These are phyloP conservation scores for Xerocomellus chrysenteron DNA, from an alignment of 768 basidiomycete species.

Conservation along the genomic window DNA sequence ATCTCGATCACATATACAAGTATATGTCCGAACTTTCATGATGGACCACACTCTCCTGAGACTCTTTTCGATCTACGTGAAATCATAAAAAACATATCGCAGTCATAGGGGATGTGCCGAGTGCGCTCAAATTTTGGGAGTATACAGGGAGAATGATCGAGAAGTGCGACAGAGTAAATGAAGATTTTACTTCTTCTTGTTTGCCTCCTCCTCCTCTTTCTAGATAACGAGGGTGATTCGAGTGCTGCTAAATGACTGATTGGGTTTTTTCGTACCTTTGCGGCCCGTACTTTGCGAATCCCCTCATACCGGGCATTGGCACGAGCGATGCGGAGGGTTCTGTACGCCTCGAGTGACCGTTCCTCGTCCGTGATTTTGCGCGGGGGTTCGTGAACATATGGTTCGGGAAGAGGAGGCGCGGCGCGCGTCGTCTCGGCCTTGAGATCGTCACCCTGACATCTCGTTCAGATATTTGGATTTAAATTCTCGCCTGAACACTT, in stretches of 20 bases:
- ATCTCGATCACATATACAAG: constrained; percentile 52
- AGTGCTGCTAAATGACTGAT: not conserved
- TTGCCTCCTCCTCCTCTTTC: constrained; percentile 91
- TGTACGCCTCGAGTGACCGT: constrained; percentile 85
- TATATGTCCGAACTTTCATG: constrained; percentile 71
- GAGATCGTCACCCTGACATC: constrained; percentile 74
- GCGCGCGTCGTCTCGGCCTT: constrained; percentile 71
- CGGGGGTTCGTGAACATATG: constrained; percentile 74
- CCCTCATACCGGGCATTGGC: constrained; percentile 85
- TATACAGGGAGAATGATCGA: constrained; percentile 25
- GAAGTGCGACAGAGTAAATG: constrained; percentile 19
- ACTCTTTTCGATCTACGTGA: constrained; percentile 1
- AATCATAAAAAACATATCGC: not conserved
- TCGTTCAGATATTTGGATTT: constrained; percentile 3
- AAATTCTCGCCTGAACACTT: constrained; percentile 31
- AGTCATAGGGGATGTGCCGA: constrained; percentile 27
- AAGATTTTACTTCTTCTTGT: constrained; percentile 78
- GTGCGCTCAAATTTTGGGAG: constrained; percentile 39
- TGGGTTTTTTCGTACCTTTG: constrained; percentile 59
- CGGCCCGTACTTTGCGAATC: constrained; percentile 78
- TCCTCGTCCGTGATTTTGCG: constrained; percentile 93
- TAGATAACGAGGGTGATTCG: constrained; percentile 32
- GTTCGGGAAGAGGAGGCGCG: constrained; percentile 62
- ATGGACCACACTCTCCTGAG: constrained; percentile 60
- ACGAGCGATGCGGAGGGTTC: constrained; percentile 81